Base-by-base conservation (phyloP, 2,329 filamentous ascomycete genomes). In the Cryphonectria radicalis region DNA sequence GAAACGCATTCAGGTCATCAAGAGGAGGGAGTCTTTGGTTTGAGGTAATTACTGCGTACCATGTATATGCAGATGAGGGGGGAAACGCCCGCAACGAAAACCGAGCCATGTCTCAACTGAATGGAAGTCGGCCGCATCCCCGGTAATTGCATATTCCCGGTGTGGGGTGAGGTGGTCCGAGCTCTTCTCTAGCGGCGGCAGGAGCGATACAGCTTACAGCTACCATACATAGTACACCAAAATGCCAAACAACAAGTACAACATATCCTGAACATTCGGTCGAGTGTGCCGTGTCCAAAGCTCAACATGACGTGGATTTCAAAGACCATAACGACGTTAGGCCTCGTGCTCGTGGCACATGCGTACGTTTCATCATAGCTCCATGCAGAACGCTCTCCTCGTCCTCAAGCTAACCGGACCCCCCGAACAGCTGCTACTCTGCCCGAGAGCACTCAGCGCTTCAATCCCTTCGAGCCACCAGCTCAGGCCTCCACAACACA, bases 371-470 rank as follows among this genome's bases (percentile, higher is more conserved):
- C 11, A 32, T 28, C n/a, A 40, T 17, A 37, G 28, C 80, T 66
- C 55, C 68, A 50, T 72, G 70, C 50, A 64, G 43, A 53, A 50
- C 57, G 17, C 35, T 40, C 66, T 60, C 4, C 53, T 50, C 60
- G 13, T 62, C 32, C 53, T 63, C 55, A 42, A 66, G 57, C 72
- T 77, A 68, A 79, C 50, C 50, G n/a, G 25, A 22, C 11, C 73
- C 63, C 35, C 35, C 71, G 64, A 68, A 68, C 79, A 99, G 96
- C 74, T 97, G 95, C 83, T 99, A 98, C 83, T 99, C 96, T 67
- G 94, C 95, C 63, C 93, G 97, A 82, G 96, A 99, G 83, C 93
- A 97, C 83, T 92, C 93, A 8, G 86, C 90, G 32, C 88, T 97
- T 66, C 89, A 91, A 76, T 88, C 91, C 70, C 85, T 86, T 75